These are phyloP conservation scores for Fusarium austroafricanum DNA, from an alignment of 2,329 filamentous ascomycete species.

Conservation along the genomic window DNA sequence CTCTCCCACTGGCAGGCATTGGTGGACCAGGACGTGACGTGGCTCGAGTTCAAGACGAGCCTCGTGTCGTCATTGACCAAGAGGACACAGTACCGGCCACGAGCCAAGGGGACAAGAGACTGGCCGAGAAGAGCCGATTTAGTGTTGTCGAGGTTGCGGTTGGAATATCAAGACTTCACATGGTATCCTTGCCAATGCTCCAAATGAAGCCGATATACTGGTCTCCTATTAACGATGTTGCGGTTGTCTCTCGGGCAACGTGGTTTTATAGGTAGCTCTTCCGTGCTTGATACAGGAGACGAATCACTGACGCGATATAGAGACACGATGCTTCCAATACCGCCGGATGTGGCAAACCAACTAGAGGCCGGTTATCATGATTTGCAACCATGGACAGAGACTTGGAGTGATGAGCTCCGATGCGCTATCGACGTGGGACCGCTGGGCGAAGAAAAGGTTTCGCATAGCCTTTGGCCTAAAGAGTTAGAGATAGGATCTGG, in stretches of 20 bases:
- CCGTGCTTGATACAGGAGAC: too few relatives aligned
- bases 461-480: slow-evolving; percentile 83
- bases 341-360: slow-evolving; percentile 87
- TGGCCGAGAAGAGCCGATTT: slow-evolving; percentile 33
- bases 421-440: slow-evolving; percentile 93
- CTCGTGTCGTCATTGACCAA: slow-evolving; percentile 1
- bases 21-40: slow-evolving; percentile 11
- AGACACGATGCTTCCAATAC: slow-evolving; percentile 91
- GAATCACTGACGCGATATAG: slow-evolving; percentile 48
- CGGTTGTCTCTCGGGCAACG: slow-evolving; percentile 83
- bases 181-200: slow-evolving; percentile 83
- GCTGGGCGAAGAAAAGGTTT: slow-evolving; percentile 89
- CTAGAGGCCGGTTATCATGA: slow-evolving; percentile 92
- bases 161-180: slow-evolving; percentile 88
- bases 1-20: slow-evolving; percentile 10
- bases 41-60: slow-evolving; percentile 6
- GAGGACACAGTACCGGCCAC: slow-evolving; percentile 19
- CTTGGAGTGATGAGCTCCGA: slow-evolving; percentile 90
- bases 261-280: slow-evolving; percentile 85
- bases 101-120: slow-evolving; percentile 8
- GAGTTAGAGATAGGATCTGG: slow-evolving; percentile 49
- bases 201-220: slow-evolving; percentile 98
- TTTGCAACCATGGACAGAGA: slow-evolving; percentile 87
- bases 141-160: slow-evolving; percentile 75
- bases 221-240: slow-evolving; percentile 91